Evolutionary conservation across 371 early-diverging fungal genomes (phyloP).

Genomic region (Modicella reniformis): DNA sequence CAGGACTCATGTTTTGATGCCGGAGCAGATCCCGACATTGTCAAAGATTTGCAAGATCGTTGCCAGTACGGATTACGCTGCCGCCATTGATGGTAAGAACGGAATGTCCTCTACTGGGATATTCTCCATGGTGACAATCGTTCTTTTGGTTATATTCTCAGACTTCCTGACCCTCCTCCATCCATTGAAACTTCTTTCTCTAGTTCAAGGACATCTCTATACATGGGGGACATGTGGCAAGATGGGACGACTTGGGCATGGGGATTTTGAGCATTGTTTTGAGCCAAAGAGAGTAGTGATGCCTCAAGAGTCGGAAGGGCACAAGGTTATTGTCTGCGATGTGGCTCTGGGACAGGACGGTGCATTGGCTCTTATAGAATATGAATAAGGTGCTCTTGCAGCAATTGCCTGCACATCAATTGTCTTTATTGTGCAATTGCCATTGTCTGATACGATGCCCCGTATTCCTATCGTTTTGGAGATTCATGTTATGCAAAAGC

Average conservation of each 20-base stretch:
- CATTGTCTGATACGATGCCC: too few species aligned
- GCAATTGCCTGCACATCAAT: too few species aligned
- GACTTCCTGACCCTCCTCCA: neutral
- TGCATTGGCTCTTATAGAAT: constrained; percentile 16
- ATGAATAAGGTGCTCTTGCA: neutral
- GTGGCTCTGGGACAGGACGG: constrained; percentile 59
- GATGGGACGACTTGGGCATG: constrained; percentile 64
- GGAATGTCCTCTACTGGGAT: too few species aligned
- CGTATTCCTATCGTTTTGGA: too few species aligned
- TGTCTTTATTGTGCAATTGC: too few species aligned
- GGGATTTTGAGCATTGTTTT: constrained; percentile 59
- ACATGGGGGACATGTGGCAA: constrained; percentile 70
- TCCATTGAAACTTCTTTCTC: neutral
- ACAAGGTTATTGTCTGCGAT: constrained; percentile 52
- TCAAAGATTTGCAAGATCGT: constrained; percentile 55
- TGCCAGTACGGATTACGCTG: constrained; percentile 72
- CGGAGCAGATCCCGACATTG: constrained; percentile 53
- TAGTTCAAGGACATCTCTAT: constrained; percentile 63
- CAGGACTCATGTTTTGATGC: constrained; percentile 60
- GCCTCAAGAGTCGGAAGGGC: constrained; percentile 35
- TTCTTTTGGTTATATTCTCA: too few species aligned
- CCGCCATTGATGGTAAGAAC: constrained; percentile 67
- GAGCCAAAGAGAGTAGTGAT: constrained; percentile 57
- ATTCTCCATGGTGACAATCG: too few species aligned
- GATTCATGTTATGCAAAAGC: too few species aligned